A percentile compares a stretch with the other conserved stretches of the same genome.
phyloP scores from a whole-genome alignment of 192 early-diverging fungal genomes.

The Umbelopsis sp. region DNA sequence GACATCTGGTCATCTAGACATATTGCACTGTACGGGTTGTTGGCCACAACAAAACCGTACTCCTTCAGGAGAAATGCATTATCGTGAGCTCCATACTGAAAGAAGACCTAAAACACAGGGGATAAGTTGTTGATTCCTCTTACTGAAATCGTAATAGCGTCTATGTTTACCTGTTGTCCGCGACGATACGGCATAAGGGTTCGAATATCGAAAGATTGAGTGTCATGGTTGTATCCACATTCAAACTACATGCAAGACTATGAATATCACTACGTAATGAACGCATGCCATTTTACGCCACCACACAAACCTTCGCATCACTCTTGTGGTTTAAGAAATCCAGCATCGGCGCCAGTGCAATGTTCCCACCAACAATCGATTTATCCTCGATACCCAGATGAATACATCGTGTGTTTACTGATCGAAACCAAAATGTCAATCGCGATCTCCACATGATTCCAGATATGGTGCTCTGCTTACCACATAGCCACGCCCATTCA shows the following conservation, averaged over 20 bases:
- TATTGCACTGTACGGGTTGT: slow-evolving; percentile 57
- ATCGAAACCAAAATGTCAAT: background rate
- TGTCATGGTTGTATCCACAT: slow-evolving; percentile 47
- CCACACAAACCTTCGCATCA: slow-evolving; percentile 47
- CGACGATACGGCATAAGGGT: slow-evolving; percentile 58
- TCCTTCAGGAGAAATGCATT: slow-evolving; percentile 57
- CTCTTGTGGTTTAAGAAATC: slow-evolving; percentile 77
- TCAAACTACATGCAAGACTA: slow-evolving; percentile 37
- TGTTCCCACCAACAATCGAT: slow-evolving; percentile 46
- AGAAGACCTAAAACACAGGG: slow-evolving; percentile 43
- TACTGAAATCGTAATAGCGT: background rate
- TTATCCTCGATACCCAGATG: slow-evolving; percentile 45
- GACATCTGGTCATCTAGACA: slow-evolving; percentile 50
- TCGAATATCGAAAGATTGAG: slow-evolving; percentile 65
- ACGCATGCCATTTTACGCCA: background rate
- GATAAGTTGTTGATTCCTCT: slow-evolving; percentile 4
- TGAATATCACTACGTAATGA: background rate
- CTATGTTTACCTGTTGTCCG: slow-evolving; percentile 52
- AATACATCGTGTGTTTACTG: slow-evolving; percentile 63
- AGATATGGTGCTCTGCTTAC: slow-evolving; percentile 31
- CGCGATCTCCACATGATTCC: background rate
- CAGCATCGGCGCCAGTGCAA: slow-evolving; percentile 74
- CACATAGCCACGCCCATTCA: slow-evolving; percentile 65
- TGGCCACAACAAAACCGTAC: slow-evolving; percentile 55
- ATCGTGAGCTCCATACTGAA: slow-evolving; percentile 62